Evolutionary conservation across 1,284 basidiomycete genomes (phyloP), one percentile per base, ranked within the genome.

Genomic region (Baeospora myosura): DNA sequence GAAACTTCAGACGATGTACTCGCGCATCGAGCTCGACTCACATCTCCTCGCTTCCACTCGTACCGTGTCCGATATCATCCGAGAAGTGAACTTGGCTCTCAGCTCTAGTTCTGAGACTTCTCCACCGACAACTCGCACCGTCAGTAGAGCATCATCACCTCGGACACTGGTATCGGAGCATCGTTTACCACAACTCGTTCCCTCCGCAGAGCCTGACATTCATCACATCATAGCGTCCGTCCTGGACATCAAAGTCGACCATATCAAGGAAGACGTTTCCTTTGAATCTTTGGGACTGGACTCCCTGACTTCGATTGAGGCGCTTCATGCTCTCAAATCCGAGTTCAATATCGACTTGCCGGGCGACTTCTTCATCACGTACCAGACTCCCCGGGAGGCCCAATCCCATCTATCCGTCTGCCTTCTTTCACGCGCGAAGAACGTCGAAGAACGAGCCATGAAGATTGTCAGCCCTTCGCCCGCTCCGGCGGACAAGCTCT

Each of bases 281-380:
- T 57, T 82, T 7, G 64, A 64, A 21, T 54, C 57, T 0, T 60
- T 81, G 4, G 76, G 80, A 1, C 58, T 81, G 20, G 78, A 83
- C 51, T 81, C 79, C 0, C 56, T 84, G 41, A 70, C 73, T n/a
- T 72, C 74, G 0, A 78, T 81, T 38, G 78, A 83, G 51, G 69
- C 68, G 8, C 57, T 72, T 3, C 66, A 76, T 32, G 61, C 60
- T 1, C 50, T 82, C 31, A 64, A 64, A 47, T 58, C 55, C 4
- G 58, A 64, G 33, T 62, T 69, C 38, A 56, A 58, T 5, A 46
- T 68, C 22, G 53, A 63, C 4, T 52, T 80, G 12, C 64, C 74
- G 3, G 48, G 50, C 4, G 49, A 66, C 44, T 51, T 76, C 23
- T 69, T 79, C 41, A 46, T 48, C 5, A 49, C 48, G 1, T 53